These are phyloP conservation scores for Echria macrotheca DNA, from an alignment of 495 filamentous ascomycete species.

Conservation along the genomic window DNA sequence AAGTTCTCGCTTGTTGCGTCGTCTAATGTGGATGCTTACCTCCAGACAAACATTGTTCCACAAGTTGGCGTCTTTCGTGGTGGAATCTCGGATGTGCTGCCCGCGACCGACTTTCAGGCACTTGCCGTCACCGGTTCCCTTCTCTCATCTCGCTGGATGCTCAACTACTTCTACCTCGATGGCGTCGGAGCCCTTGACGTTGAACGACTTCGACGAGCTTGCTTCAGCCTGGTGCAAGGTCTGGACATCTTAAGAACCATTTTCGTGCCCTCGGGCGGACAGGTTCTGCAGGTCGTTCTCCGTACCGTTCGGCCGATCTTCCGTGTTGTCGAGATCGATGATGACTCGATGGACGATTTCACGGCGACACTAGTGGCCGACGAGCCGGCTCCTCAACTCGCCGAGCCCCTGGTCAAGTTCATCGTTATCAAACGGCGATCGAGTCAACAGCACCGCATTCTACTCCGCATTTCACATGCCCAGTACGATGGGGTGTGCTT, in stretches of 20 bases:
- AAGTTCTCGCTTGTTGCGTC: slow-evolving; percentile 45
- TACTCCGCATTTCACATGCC: slow-evolving; percentile 60
- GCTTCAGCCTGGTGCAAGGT: slow-evolving; percentile 13
- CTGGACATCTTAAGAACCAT: slow-evolving; percentile 59
- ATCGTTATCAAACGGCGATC: slow-evolving; percentile 46
- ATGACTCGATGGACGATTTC: slow-evolving; percentile 36
- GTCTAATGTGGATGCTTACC: slow-evolving; percentile 41
- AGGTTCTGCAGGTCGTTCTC: slow-evolving; percentile 57
- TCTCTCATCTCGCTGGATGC: slow-evolving; percentile 38
- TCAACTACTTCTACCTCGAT: slow-evolving; percentile 55
- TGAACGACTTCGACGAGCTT: slow-evolving; percentile 27
- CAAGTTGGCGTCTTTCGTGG: slow-evolving; percentile 52
- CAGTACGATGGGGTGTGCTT: slow-evolving; percentile 65
- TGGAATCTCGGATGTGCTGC: slow-evolving; percentile 46
- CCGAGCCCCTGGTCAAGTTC: slow-evolving; percentile 50
- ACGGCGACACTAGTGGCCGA: not conserved
- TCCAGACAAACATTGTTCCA: slow-evolving; percentile 49
- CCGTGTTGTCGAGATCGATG: slow-evolving; percentile 44
- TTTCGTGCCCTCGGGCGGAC: slow-evolving; percentile 50
- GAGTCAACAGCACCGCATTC: slow-evolving; percentile 44
- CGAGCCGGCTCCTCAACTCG: slow-evolving; percentile 39
- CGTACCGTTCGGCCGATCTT: slow-evolving; percentile 48
- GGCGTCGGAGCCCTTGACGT: slow-evolving; percentile 44
- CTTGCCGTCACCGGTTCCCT: slow-evolving; percentile 52
- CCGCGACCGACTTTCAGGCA: slow-evolving; percentile 58